Evolutionary conservation across 1,284 basidiomycete species (phyloP), one percentile per base, ranked within the genome.

Genomic region (Malassezia yamatoensis): DNA sequence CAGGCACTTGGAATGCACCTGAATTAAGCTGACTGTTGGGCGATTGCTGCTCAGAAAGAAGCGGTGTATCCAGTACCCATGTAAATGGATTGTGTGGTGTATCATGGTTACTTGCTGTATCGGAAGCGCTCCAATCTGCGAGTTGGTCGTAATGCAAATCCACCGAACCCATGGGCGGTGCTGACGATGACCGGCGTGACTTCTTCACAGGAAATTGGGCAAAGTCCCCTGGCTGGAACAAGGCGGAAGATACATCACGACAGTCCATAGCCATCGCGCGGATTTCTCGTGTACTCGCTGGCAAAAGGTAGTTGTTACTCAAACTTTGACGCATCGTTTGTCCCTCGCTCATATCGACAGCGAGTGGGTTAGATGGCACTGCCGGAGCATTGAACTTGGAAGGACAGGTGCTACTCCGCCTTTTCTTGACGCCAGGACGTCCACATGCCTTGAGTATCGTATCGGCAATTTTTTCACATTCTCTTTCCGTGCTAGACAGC

Each of bases 401-500:
- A 12, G 12, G 41, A 15, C 41, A 20, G 15, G 41, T 43, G 18
- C 43, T 45, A 34, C 43, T 45, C 7, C 43, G 24, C 16, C 43
- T 29, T 47, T 40, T 42, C 34, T 46, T 56, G 18, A 67, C 55
- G 11, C 65, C 65, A 8, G 61, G 53, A 13, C 64, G 56, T 18
- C 67, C 67, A 43, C 64, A 63, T 8, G 64, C 60, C 40, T 62
- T 62, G 35, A 70, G 64, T 44, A 70, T 70, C 33, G 60, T 58
- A 24, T 70, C 64, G 51, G 67, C 67, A 29, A 70, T 65, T 41
- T 65, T 58, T 39, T 66, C 64, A 34, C 65, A 70, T 39, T 70
- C 60, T 18, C 63, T 59, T 6, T 70, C 64, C 15, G 66, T 63
- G 39, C 64, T 65, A 21, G 65, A 59, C 36, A 62, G 61, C 45